Base-by-base conservation (phyloP, 257 asterid species). In the Datura wrightii region DNA sequence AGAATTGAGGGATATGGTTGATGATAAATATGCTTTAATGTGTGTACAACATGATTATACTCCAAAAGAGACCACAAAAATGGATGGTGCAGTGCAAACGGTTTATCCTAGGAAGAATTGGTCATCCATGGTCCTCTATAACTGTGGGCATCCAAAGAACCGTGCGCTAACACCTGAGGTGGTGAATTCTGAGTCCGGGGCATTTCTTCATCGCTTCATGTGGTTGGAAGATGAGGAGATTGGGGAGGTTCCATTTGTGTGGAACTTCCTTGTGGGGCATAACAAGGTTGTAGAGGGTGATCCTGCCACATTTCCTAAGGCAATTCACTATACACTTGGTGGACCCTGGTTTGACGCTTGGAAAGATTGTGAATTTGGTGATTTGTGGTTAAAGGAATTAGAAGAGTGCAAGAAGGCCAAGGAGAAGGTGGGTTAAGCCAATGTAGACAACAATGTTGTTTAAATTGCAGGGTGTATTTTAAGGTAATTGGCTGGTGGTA, bases 341-440 rank as follows among this genome's bases (percentile, higher is more conserved):
- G 99, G 99, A 7, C 99, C 99, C 1, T 95, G 99, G 99, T 94
- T 95, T 24, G 95, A 95, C 86, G 94, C 93, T 63, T 95, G 97
- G 97, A 94, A 91, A 88, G 97, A 93, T 87, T 95, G 99, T 56
- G 99, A 93, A 87, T 94, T 95, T 90, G 97, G 93, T 65, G 95
- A 90, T 81, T 79, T 95, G 63, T 95, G 99, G 99, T 85, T 95
- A 88, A 90, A 89, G 78, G 97, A 94, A 87, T 86, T 94, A 90
- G 93, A 92, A 53, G 99, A 92, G 83, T 93, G 54, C 37, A 71
- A 92, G 83, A 87, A 88, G 87, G 85, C 65, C n/a, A 46, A 70
- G 31, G 83, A n/a, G 79, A 82, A 87, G 92, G 15, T 78, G 46
- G 46, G 4, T 19, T 11, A 48, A 13, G 59, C 41, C 79, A 39